A percentile compares a stretch with the other conserved stretches of the same genome.
Evolutionary conservation across 176 grass and related monocot genomes (phyloP).

Genomic region (Oryza meridionalis): DNA sequence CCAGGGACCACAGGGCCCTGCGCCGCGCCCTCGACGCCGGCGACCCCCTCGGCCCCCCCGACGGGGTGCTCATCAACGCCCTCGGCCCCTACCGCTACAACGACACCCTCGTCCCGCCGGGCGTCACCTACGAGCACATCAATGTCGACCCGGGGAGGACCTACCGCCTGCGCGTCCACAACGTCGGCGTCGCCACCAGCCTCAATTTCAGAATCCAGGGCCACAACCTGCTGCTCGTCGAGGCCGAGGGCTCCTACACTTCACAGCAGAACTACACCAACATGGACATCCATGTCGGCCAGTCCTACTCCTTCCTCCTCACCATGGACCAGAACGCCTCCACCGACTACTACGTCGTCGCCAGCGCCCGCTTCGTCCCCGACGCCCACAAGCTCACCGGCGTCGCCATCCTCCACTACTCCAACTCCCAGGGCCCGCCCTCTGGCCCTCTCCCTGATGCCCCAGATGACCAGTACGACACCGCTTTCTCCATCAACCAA

Average conservation of each 20-base stretch:
- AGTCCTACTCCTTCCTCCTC: constrained; percentile 89
- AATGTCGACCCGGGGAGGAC: constrained; percentile 90
- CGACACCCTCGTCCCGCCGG: constrained; percentile 57
- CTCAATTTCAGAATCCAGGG: constrained; percentile 94
- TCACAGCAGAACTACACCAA: constrained; percentile 90
- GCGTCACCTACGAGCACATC: constrained; percentile 73
- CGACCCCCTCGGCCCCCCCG: constrained; percentile 55
- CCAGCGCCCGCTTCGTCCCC: constrained; percentile 67
- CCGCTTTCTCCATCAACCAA: constrained; percentile 85
- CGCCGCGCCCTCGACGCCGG: constrained; percentile 67
- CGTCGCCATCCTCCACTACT: constrained; percentile 84
- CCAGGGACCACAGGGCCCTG: constrained; percentile 56
- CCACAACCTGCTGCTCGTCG: constrained; percentile 79
- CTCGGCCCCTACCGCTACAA: constrained; percentile 82
- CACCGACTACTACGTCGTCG: constrained; percentile 84
- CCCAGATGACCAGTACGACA: constrained; percentile 81
- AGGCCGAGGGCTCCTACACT: constrained; percentile 95
- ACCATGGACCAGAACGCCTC: constrained; percentile 92
- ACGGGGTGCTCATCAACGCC: constrained; percentile 78
- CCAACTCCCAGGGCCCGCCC: constrained; percentile 73
- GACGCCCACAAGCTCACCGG: constrained; percentile 64
- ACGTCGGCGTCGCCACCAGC: constrained; percentile 79
- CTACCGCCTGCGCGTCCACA: constrained; percentile 86
- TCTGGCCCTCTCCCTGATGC: constrained; percentile 80
- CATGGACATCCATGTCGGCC: constrained; percentile 95